phyloP scores from a whole-genome alignment of 352 stramenopile genomes.

The Phytophthora gonapodyides region DNA sequence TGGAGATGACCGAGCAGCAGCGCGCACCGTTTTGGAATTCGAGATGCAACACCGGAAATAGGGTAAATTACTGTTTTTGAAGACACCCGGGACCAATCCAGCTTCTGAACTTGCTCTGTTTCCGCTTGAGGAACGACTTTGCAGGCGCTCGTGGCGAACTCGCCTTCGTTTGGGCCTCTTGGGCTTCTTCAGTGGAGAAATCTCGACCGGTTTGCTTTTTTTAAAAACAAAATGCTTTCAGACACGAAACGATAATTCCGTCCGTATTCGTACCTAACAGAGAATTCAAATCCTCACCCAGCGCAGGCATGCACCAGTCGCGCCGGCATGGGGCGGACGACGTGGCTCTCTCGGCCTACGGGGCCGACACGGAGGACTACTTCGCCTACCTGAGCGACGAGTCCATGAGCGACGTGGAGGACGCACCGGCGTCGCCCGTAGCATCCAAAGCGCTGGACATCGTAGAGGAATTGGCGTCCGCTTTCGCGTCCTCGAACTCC shows the following conservation, averaged over 20 bases:
- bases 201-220: conserved; percentile 5
- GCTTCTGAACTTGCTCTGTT: conserved; percentile 65
- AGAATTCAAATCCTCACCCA: not conserved
- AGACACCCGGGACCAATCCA: conserved; percentile 62
- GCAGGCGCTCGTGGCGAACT: conserved; percentile 12
- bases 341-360: conserved; percentile 37
- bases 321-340: conserved; percentile 6
- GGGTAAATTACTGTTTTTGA: conserved; percentile 62
- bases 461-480: conserved; percentile 37
- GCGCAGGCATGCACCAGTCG: conserved; percentile 21
- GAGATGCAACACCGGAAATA: conserved; percentile 10
- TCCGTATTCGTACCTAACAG: too few relatives aligned
- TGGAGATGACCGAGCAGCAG: conserved; percentile 62
- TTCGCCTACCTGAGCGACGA: conserved; percentile 66
- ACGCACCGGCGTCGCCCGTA: conserved; percentile 11
- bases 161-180: conserved; percentile 2
- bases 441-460: conserved; percentile 13
- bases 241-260: too few relatives aligned
- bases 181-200: conserved; percentile 11
- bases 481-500: conserved; percentile 29
- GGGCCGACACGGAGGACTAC: conserved; percentile 55
- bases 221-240: too few relatives aligned
- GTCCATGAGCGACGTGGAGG: conserved; percentile 45
- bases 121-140: conserved; percentile 63
- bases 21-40: not conserved